Conservation (phyloP, 345 rosid genomes). For the Acer campestre region DNA sequence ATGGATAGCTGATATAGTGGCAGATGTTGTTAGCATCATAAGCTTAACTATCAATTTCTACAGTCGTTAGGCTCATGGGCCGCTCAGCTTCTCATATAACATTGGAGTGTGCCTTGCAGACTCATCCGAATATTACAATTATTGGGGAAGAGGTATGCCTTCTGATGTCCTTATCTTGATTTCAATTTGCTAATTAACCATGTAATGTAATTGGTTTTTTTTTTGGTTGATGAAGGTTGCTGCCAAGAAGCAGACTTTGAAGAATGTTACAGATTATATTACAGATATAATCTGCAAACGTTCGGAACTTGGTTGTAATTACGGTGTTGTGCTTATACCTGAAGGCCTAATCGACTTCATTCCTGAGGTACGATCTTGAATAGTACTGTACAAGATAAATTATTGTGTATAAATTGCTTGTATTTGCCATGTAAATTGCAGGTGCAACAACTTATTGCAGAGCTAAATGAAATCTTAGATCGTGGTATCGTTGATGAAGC, state of each 20-base stretch:
- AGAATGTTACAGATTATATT: constrained; percentile 48
- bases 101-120: constrained; percentile 94
- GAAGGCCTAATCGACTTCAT: constrained; percentile 65
- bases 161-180: not conserved
- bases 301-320: constrained; percentile 40
- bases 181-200: constrained; percentile 1
- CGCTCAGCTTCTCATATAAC: constrained; percentile 99
- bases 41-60: not conserved
- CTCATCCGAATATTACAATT: constrained; percentile 91
- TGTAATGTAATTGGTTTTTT: not conserved
- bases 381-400: too few relatives aligned
- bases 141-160: constrained; percentile 91
- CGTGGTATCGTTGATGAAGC: constrained; percentile 70
- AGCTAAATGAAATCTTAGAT: constrained; percentile 89
- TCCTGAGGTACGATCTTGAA: constrained; percentile 43
- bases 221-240: constrained; percentile 52
- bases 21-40: constrained; percentile 9
- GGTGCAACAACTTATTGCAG: constrained; percentile 92
- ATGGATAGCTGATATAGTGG: too few relatives aligned
- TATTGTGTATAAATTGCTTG: not conserved
- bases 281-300: constrained; percentile 41
- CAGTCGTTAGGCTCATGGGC: constrained; percentile 99
- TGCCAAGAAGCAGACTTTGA: constrained; percentile 73
- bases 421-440: constrained; percentile 23
- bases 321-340: constrained; percentile 56